phyloP scores from a whole-genome alignment of 1,284 basidiomycete species.

The Fomitopsis pinicola region DNA sequence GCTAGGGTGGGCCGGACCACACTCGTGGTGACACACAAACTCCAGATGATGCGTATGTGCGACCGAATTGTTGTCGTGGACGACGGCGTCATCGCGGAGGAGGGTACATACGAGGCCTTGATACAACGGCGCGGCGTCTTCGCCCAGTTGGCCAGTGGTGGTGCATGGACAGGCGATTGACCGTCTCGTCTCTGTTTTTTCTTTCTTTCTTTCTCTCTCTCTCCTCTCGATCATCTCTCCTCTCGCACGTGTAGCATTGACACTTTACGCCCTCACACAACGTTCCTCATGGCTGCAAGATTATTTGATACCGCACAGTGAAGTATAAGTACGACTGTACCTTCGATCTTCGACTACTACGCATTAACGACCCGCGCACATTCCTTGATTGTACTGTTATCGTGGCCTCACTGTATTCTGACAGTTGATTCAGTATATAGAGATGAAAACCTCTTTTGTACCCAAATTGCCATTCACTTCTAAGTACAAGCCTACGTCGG shows the following conservation, averaged over 20 bases:
- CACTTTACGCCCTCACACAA: not conserved
- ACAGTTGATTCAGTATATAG: not conserved
- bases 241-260: slow-evolving; percentile 4
- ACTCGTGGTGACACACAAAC: slow-evolving; percentile 91
- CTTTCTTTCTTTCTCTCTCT: not conserved
- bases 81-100: slow-evolving; percentile 74
- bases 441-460: too few species aligned
- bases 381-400: slow-evolving; percentile 5
- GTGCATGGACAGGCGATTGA: slow-evolving; percentile 67
- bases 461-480: too few species aligned
- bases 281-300: not conserved
- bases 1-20: slow-evolving; percentile 74
- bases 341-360: slow-evolving; percentile 18
- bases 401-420: slow-evolving; percentile 1
- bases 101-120: slow-evolving; percentile 75
- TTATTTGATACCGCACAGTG: slow-evolving; percentile 13
- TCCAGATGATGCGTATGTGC: slow-evolving; percentile 89
- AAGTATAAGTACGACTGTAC: slow-evolving; percentile 17
- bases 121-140: slow-evolving; percentile 72
- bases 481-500: too few species aligned
- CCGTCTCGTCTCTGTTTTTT: not conserved
- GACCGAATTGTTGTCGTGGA: slow-evolving; percentile 84
- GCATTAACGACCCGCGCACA: slow-evolving; percentile 4
- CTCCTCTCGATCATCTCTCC: not conserved
- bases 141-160: slow-evolving; percentile 77